Conservation (phyloP, 1,139 yeast species). For the Geotrichum cucujoidarum region DNA sequence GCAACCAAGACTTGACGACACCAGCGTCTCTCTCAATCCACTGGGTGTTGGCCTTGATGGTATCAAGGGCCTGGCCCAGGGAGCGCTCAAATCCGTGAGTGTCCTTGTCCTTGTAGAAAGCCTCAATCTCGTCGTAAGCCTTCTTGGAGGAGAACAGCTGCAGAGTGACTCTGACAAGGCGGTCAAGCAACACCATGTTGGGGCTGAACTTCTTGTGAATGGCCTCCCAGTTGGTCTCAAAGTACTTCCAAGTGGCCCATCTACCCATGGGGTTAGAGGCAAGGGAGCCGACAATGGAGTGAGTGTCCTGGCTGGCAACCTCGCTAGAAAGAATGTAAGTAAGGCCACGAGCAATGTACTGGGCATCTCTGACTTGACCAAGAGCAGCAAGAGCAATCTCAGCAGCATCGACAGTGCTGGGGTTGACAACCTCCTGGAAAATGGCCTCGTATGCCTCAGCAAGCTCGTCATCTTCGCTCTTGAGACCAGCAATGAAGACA, state of each 20-base stretch:
- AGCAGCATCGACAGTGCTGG: conserved; percentile 60
- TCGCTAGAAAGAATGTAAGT: conserved; percentile 39
- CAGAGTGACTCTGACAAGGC: conserved; percentile 54
- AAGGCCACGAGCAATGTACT: conserved; percentile 41
- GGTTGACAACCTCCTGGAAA: conserved; percentile 47
- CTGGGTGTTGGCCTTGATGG: conserved; percentile 29
- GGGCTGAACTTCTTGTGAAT: conserved; percentile 47
- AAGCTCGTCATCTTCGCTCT: conserved; percentile 38
- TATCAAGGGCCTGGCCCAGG: conserved; percentile 34
- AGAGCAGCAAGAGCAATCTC: conserved; percentile 61
- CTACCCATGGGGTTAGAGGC: conserved; percentile 50
- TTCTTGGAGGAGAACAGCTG: conserved; percentile 45
- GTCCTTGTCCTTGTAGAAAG: conserved; percentile 53
- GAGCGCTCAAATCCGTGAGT: conserved; percentile 40
- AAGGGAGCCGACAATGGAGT: conserved; percentile 53
- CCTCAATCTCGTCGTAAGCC: conserved; percentile 43
- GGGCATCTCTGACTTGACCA: conserved; percentile 47
- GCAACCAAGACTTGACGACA: conserved; percentile 35
- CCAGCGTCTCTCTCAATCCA: conserved; percentile 35
- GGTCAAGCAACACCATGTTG: conserved; percentile 59
- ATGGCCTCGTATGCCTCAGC: conserved; percentile 46
- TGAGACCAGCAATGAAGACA: conserved; percentile 50
- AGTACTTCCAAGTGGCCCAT: conserved; percentile 50
- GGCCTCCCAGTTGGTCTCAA: conserved; percentile 50
- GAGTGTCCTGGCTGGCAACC: conserved; percentile 70